Base-by-base conservation (phyloP, 1,284 basidiomycete species). In the Peniophora sp. region DNA sequence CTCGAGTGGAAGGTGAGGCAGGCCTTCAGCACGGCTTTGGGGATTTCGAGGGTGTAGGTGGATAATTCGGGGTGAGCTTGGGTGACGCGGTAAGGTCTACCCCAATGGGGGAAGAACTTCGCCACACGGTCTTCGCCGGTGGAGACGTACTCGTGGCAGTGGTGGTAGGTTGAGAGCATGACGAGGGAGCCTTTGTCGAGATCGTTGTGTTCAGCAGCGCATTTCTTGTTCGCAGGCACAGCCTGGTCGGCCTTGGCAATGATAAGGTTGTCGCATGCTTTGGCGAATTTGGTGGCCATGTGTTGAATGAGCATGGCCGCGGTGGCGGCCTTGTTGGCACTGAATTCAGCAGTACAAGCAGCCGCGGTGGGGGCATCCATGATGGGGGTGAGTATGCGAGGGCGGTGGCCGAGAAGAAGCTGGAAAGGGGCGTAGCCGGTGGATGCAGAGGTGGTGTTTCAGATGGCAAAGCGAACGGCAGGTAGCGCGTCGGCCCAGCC, bases 401-500 rank as follows among this genome's bases (percentile, higher is more conserved):
- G 61, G 9, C 51, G 51, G 22, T 47, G 47, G 12, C 58, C 56
- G 3, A 39, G 18, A 9, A 36, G 48, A 3, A 56, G 47, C 47
- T 61, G 52, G 62, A 71, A 71, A 0, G 64, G 68, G 1, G 68
- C 54, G 24, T 56, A 54, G 3, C 52, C 56, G 12, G 62, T 68
- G 3, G 64, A 50, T 54, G 34, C 37, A 20, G 48, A 64, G 8
- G 54, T 24, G 0, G 58, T 54, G 44, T 67, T 68, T 58, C 71
- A 70, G 54, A 64, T 63, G 1, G 57, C 55, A 50, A 70, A 72
- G 32, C 64, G 60, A 2, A 68, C 64, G 2, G 59, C 20, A 1
- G 66, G 62, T 0, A 72, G 58, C 2, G 60, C 54, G 0, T 52
- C 24, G 0, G 50, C 48, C 71, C 71, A 73, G 42, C 68, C 55